Conservation (phyloP, 805 yeast genomes). For the Sungouiella thailandica region DNA sequence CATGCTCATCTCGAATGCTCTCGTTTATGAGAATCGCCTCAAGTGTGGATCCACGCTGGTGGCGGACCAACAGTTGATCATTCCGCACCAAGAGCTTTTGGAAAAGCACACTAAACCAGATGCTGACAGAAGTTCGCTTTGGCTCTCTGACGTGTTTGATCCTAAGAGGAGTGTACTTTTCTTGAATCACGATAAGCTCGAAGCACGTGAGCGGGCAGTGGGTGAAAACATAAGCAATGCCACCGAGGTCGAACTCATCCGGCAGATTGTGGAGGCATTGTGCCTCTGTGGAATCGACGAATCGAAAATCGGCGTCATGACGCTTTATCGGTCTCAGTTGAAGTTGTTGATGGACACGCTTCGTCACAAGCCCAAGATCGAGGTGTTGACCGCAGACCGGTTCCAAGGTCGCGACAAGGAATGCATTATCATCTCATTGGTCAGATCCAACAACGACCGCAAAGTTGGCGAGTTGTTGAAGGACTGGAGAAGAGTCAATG, state of each 20-base stretch:
- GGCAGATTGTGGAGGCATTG: conserved; percentile 58
- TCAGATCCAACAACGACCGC: conserved; percentile 64
- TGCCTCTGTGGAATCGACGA: conserved; percentile 54
- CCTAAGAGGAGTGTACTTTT: conserved; percentile 64
- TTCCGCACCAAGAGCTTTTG: conserved; percentile 37
- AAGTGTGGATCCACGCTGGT: conserved; percentile 70
- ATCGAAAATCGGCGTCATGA: conserved; percentile 74
- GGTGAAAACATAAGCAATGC: conserved; percentile 72
- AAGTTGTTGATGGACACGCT: conserved; percentile 22
- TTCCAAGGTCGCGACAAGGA: conserved; percentile 96
- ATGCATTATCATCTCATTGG: conserved; percentile 84
- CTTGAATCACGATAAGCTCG: conserved; percentile 68
- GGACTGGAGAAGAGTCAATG: conserved; percentile 92
- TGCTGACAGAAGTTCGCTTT: no score
- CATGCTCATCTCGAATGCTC: conserved; percentile 72
- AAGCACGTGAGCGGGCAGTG: conserved; percentile 48
- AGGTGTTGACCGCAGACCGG: conserved; percentile 88
- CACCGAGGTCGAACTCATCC: conserved; percentile 63
- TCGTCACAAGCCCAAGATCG: conserved; percentile 44
- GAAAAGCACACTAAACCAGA: no score
- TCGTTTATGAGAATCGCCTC: conserved; percentile 71
- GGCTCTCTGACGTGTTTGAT: conserved; percentile 57
- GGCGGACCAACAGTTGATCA: conserved; percentile 48
- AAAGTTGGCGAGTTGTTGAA: conserved; percentile 72
- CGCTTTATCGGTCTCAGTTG: conserved; percentile 79